These are phyloP conservation scores for Arthroderma sp. DNA, from an alignment of 2,329 filamentous ascomycete genomes.

Conservation along the genomic window DNA sequence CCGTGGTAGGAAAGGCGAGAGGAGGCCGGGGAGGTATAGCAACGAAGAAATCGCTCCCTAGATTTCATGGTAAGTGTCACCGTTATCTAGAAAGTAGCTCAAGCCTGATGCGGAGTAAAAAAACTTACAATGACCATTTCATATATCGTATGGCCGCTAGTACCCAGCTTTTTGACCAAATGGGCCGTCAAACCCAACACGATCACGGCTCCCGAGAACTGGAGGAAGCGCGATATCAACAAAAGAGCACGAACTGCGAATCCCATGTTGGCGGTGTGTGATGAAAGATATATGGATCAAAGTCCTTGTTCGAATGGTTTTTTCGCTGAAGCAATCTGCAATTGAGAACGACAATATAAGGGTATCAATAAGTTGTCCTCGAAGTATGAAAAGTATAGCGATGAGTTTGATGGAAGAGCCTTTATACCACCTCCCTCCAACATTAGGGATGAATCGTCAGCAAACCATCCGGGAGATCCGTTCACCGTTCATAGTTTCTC, in stretches of 20 bases:
- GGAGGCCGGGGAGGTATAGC: background rate
- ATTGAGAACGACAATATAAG: no score
- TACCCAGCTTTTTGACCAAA: background rate
- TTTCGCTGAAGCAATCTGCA: no score
- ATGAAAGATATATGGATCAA: background rate
- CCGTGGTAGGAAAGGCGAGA: background rate
- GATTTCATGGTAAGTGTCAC: background rate
- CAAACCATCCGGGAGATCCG: no score
- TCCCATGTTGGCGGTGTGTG: background rate
- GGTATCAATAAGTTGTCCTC: no score
- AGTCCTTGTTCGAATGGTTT: no score
- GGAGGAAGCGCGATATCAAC: background rate
- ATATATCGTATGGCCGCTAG: background rate
- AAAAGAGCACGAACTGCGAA: background rate
- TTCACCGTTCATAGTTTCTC: no score
- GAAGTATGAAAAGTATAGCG: no score
- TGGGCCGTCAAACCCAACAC: background rate
- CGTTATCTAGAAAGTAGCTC: background rate
- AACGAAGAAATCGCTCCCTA: background rate
- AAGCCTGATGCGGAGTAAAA: background rate
- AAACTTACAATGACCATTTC: background rate
- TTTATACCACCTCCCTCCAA: no score
- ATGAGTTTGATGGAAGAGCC: no score
- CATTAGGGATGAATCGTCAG: no score
- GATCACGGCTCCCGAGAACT: background rate